Base-by-base conservation (phyloP, 306 rosid genomes). In the Glycine tomentella region DNA sequence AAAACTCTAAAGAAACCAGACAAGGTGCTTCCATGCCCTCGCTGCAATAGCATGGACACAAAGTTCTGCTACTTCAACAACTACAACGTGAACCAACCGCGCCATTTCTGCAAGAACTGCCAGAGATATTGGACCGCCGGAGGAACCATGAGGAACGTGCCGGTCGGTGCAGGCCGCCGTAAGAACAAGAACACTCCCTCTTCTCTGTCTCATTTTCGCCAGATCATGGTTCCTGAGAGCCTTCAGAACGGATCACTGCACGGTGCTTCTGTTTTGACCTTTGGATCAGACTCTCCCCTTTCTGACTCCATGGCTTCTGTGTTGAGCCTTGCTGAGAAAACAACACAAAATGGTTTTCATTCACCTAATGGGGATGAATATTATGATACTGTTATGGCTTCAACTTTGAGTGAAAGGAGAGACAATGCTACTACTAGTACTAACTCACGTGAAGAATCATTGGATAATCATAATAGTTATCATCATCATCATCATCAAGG, bases 41-140 rank as follows among this genome's bases (percentile, higher is more conserved):
- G 98, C 46, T 94, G 98, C 85, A 88, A 88, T 72, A 94, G 97
- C 89, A 91, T 75, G 90, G 97, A 92, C 83, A 94, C 98, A 40
- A 94, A 94, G 64, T 94, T 94, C 68, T 94, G 98, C 69, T 94
- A 94, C 83, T 92, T 75, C 82, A 94, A 94, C 76, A 94, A 94
- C 66, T 94, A 94, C 91, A 94, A 92, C 16, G 91, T 94, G 72
- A 91, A 85, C 66, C 98, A 94, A 75, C 98, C 98, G 1, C 96
- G 98, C 9, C 93, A 94, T 80, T 94, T 94, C 84, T 94, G 98
- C 82, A 94, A 94, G 87, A 90, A 88, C 81, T 94, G 98, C 62
- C 98, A 91, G 74, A 87, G 98, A 79, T 94, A 94, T 72, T 94
- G 98, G 98, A 94, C 98, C 4, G 91, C 97, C 3, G 98, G 98